phyloP scores from a whole-genome alignment of 2,329 filamentous ascomycete species.

The Colletotrichum cordylinicola region DNA sequence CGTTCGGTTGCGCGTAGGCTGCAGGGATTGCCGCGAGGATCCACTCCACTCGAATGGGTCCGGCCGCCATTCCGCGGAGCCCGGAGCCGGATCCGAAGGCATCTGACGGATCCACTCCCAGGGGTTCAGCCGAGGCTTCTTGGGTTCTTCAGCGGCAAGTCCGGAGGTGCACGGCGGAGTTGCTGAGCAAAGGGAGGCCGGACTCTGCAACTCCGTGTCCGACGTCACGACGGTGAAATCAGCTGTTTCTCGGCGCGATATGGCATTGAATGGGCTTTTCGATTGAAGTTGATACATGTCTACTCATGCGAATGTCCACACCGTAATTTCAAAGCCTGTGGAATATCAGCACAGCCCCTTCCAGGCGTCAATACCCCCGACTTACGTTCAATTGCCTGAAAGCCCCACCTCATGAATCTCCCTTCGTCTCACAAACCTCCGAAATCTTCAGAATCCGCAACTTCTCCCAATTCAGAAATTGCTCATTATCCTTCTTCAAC shows the following conservation, averaged over 20 bases:
- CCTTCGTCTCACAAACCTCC: not conserved
- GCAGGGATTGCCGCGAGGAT: not conserved
- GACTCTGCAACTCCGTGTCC: not conserved
- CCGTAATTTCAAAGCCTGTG: not conserved
- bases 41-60: not conserved
- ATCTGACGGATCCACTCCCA: not conserved
- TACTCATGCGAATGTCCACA: not conserved
- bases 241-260: not conserved
- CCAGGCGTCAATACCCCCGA: not conserved
- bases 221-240: not conserved
- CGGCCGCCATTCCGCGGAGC: not conserved
- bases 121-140: not conserved
- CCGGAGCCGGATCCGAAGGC: not conserved
- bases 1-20: not conserved
- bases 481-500: not conserved
- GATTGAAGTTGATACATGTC: not conserved
- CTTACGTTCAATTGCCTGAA: rapidly evolving
- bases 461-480: slow-evolving; percentile 7
- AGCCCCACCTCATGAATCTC: not conserved
- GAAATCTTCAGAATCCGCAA: not conserved
- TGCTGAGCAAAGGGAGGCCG: not conserved
- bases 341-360: not conserved
- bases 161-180: not conserved
- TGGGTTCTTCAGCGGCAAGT: not conserved
- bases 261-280: not conserved